Evolutionary conservation across 2,329 filamentous ascomycete genomes (phyloP).

Genomic region (Fusarium poae): DNA sequence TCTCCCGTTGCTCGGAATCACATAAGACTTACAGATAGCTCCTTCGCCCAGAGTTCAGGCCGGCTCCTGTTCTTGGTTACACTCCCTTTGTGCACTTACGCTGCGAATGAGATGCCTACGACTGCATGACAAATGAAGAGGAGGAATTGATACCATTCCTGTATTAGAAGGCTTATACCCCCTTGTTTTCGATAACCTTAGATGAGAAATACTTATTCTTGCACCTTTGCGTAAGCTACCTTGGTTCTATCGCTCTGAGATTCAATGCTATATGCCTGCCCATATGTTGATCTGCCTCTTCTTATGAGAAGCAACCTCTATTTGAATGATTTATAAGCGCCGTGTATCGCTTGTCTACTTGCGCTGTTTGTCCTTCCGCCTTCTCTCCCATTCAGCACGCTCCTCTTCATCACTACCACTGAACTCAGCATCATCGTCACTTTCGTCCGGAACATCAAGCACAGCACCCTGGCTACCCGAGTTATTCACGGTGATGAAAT

Average conservation of each 20-base stretch:
- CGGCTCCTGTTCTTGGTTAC: constrained; percentile 29
- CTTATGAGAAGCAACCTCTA: constrained; percentile 34
- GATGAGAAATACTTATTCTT: constrained; percentile 46
- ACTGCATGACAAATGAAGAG: constrained; percentile 31
- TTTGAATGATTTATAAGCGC: constrained; percentile 28
- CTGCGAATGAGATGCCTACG: constrained; percentile 10
- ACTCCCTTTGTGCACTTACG: constrained; percentile 5
- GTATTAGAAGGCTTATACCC: constrained; percentile 42
- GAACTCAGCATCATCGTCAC: constrained; percentile 70
- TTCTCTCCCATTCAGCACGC: constrained; percentile 71
- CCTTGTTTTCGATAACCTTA: constrained; percentile 40
- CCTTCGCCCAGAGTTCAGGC: constrained; percentile 33
- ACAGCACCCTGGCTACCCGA: constrained; percentile 28
- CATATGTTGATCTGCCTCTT: constrained; percentile 21
- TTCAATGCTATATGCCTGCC: constrained; percentile 38
- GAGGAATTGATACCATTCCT: constrained; percentile 18
- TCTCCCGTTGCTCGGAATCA: not conserved
- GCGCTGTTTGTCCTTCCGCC: constrained; percentile 58
- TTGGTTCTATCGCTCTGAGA: constrained; percentile 46
- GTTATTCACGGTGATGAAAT: constrained; percentile 62
- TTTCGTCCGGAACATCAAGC: constrained; percentile 49
- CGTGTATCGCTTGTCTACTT: constrained; percentile 24
- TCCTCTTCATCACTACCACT: constrained; percentile 75
- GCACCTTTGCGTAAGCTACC: constrained; percentile 43
- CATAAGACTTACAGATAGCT: not conserved